Base-by-base conservation (phyloP, 2,329 filamentous ascomycete species). In the Thelonectria blattea region DNA sequence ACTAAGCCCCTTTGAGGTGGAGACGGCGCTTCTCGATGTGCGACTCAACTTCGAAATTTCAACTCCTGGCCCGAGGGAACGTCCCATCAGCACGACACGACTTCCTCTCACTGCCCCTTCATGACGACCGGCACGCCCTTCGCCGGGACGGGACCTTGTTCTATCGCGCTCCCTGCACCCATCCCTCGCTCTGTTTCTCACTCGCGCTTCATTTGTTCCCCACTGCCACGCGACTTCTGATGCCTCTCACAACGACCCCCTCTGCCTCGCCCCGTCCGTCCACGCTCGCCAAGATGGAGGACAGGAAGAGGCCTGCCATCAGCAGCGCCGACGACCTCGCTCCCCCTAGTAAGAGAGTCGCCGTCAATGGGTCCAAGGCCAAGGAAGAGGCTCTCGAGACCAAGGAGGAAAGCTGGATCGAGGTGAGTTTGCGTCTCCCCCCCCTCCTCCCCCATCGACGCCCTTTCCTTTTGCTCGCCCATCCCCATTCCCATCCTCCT, bases 241-340 rank as follows among this genome's bases (percentile, higher is more conserved):
- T 96, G 92, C 89, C 89, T 89, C 86, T 91, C 86, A 88, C 91
- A 81, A 90, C 91, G 81, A 85, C 87, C 71, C 84, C 85, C 76
- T 85, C 88, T 79, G 84, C 89, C 79, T 78, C 80, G 75, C 85
- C 89, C 84, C 87, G 88, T 86, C 87, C 91, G 83, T 90, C 92
- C 82, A 88, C 88, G 85, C 85, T 91, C 81, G 83, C 88, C 83
- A 97, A 95, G 87, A 99, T 98, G 94, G 95, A 99, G 86, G 95
- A 98, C 84, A 92, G 95, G 87, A 99, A 99, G 87, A 89, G 95
- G 87, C 91, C 93, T 75, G 91, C 93, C 75, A 85, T 90, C 71
- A 85, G 87, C 79, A 91, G 90, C 75, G 82, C 87, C 73, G 91
- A 95, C 77, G 92, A 97, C 70, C 83, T 91, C 73, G 91, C 91